Base-by-base conservation (phyloP, 2,329 filamentous ascomycete species). In the Cryphonectria nitschkei region DNA sequence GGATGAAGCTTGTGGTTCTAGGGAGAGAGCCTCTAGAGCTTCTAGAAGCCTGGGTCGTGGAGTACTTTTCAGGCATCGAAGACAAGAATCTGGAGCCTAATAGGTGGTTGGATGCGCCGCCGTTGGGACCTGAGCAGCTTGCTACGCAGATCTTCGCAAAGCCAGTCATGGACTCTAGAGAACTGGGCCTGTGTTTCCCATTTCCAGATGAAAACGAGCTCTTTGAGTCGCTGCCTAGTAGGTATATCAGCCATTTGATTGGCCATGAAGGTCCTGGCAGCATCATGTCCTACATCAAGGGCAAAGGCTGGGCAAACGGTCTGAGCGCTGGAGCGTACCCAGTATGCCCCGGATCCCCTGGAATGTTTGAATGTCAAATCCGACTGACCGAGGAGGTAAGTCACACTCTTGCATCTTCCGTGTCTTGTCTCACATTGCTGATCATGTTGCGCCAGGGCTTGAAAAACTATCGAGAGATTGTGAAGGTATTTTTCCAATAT, bases 251-350 rank as follows among this genome's bases (percentile, higher is more conserved):
- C 76, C 95, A 98, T 77, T 83, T 98, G 68, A 93, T 98, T 73
- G 95, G 95, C 5, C 95, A 98, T 76, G 95, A 98, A 80, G 94
- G 95, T 0, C 95, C 95, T 0, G 95, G 95, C 4, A 97, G 95
- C 80, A 92, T 98, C 76, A 89, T 98, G 82, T 90, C 94, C 2
- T 94, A 96, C 79, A 87, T 97, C 80, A 97, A 97, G 80, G 90
- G 88, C 37, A 96, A 95, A 80, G 95, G 95, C 9, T 97, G 94
- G 93, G 94, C 92, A 4, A 97, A 95, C 76, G 89, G 90, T 2
- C 84, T 98, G 2, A 93, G 92, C 62, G 93, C 94, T 54, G 94
- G 94, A 50, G 88, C 90, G 9, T 91, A 91, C 77, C 85, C 89
- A 0, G 84, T 97, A 56, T 97, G 94, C 76, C 92, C 93, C 3